Evolutionary conservation across 208 protist species (phyloP).

Genomic region (Crithidia thermophila): DNA sequence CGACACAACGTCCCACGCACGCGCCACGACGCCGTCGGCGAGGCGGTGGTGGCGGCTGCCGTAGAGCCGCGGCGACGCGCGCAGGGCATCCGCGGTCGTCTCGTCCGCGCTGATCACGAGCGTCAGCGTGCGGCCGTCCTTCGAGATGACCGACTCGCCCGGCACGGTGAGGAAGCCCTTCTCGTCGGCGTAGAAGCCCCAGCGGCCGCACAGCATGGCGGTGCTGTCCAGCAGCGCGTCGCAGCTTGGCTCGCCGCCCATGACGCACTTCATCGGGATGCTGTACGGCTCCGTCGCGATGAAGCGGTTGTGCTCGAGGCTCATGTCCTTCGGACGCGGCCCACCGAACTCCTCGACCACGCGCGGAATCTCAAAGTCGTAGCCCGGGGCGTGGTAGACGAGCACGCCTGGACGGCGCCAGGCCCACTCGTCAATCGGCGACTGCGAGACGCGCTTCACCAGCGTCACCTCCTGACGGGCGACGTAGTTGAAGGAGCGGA

Average conservation of each 20-base stretch:
- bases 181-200: slow-evolving; percentile 91
- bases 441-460: slow-evolving; percentile 83
- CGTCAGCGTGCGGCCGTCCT: slow-evolving; percentile 58
- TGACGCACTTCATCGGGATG: slow-evolving; percentile 89
- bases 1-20: slow-evolving; percentile 81
- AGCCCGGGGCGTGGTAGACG: slow-evolving; percentile 85
- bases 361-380: slow-evolving; percentile 83
- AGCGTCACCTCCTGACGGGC: slow-evolving; percentile 85
- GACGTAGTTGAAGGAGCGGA: slow-evolving; percentile 87
- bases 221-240: slow-evolving; percentile 78
- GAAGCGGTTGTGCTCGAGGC: slow-evolving; percentile 69
- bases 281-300: slow-evolving; percentile 88
- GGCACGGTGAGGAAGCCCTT: slow-evolving; percentile 75
- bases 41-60: slow-evolving; percentile 85
- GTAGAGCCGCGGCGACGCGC: slow-evolving; percentile 71
- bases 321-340: slow-evolving; percentile 83
- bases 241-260: slow-evolving; percentile 80
- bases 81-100: slow-evolving; percentile 57
- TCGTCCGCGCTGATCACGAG: slow-evolving; percentile 63
- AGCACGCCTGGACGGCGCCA: slow-evolving; percentile 85
- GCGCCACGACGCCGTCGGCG: slow-evolving; percentile 63
- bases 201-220: slow-evolving; percentile 82
- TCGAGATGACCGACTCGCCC: slow-evolving; percentile 66
- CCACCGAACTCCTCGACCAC: slow-evolving; percentile 94
- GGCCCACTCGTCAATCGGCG: slow-evolving; percentile 89